Evolutionary conservation across 768 basidiomycete genomes (phyloP), one percentile per base, ranked within the genome.

Genomic region (Suillus subaureus): DNA sequence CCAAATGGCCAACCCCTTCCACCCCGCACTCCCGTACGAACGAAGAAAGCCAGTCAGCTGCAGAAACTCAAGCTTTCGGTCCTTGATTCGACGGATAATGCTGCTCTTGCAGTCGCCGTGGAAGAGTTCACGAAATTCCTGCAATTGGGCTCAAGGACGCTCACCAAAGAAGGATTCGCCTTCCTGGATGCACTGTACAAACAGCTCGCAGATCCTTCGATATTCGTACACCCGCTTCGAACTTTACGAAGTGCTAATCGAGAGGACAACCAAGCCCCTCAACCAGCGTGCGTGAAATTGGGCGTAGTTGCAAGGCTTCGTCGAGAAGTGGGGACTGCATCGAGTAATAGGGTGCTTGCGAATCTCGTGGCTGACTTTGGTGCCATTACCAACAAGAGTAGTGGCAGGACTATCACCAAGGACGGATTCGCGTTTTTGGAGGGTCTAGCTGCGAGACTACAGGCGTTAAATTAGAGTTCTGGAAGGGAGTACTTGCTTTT

Each of bases 351-450:
- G 73, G 80, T 80, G 54, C 82, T 93, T 47, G 91, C 87, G 37
- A 72, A 70, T 68, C 84, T 92, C 83, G 85, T 93, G 8, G 81
- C 83, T 9, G 90, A 91, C 60, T 93, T 93, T 74, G 87, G 87
- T 28, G 79, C 82, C 58, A 85, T 90, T 62, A 91, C 89, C 39
- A 87, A 90, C 74, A 83, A 83, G 72, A 88, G 87, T 70, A 87
- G 81, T 43, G 88, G 89, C 49, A 82, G 89, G 68, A 91, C 88
- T 60, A 81, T 93, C 62, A 92, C 90, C 40, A 93, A 93, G 83
- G 89, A 91, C 70, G 90, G 89, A 43, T 84, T 92, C 70, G 82
- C 82, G 12, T 92, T 92, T 72, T 76, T 92, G 58, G 86, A 88
- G 61, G 85, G 85, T 43, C 72, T 92, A 54, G 83, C 87, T 3